These are phyloP conservation scores for Kodamaea neixiangensis DNA, from an alignment of 805 yeast genomes.

Conservation along the genomic window DNA sequence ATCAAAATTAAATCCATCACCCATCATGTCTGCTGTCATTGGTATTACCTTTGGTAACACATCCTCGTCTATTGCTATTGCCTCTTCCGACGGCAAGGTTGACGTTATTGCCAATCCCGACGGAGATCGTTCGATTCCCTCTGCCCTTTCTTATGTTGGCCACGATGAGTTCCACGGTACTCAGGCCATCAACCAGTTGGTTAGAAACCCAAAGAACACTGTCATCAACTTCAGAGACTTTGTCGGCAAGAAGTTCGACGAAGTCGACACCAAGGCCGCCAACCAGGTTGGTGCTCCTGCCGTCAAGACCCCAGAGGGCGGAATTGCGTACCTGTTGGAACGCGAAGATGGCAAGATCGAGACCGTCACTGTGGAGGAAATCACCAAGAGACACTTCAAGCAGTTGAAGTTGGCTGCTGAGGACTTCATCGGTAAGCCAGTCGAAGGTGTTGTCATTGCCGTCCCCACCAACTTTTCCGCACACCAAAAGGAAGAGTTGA, in stretches of 20 bases:
- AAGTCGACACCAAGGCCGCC: conserved; percentile 64
- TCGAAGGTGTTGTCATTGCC: conserved; percentile 83
- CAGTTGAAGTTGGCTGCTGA: conserved; percentile 86
- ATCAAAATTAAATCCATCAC: conserved; percentile 4
- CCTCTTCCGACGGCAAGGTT: conserved; percentile 81
- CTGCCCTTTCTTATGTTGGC: conserved; percentile 88
- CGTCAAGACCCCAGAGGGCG: conserved; percentile 59
- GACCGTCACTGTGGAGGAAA: conserved; percentile 70
- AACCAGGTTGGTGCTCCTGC: conserved; percentile 59
- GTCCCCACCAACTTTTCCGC: conserved; percentile 87
- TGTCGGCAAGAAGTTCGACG: conserved; percentile 71
- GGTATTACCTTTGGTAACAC: conserved; percentile 98
- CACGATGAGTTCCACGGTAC: conserved; percentile 96
- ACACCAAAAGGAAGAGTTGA: conserved; percentile 66
- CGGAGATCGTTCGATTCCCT: conserved; percentile 96
- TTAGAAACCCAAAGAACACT: conserved; percentile 88
- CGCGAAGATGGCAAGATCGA: conserved; percentile 50
- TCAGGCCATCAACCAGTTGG: conserved; percentile 89
- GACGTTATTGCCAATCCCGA: conserved; percentile 99
- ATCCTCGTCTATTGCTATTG: conserved; percentile 90
- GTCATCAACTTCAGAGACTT: conserved; percentile 91
- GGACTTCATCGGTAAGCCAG: conserved; percentile 80
- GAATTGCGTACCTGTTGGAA: conserved; percentile 64
- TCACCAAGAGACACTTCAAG: conserved; percentile 77
- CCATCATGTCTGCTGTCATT: conserved; percentile 56